These are phyloP conservation scores for Panus rudis DNA, from an alignment of 768 basidiomycete species.

Conservation along the genomic window DNA sequence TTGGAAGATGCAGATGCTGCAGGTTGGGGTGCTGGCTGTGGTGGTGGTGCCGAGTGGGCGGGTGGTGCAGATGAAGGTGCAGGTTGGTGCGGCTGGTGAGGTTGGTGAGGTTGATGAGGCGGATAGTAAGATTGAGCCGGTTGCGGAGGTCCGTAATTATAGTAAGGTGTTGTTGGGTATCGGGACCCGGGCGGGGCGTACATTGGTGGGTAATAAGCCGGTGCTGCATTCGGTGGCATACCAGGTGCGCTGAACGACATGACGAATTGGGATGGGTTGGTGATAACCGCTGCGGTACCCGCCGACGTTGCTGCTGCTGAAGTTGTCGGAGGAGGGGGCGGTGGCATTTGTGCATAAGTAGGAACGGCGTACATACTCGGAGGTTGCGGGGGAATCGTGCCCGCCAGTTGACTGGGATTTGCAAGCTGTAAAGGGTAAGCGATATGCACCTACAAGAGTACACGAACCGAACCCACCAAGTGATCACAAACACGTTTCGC, in stretches of 20 bases:
- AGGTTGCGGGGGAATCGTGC: slow-evolving; percentile 43
- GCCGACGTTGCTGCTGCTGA: slow-evolving; percentile 29
- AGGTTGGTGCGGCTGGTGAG: slow-evolving; percentile 10
- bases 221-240: slow-evolving; percentile 34
- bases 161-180: slow-evolving; percentile 63
- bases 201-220: slow-evolving; percentile 31
- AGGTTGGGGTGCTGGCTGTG: neutral
- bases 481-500: slow-evolving; percentile 75
- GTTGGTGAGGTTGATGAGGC: slow-evolving; percentile 4
- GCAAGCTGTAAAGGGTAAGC: slow-evolving; percentile 41
- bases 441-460: slow-evolving; percentile 7
- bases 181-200: slow-evolving; percentile 28
- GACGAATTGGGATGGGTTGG: slow-evolving; percentile 67
- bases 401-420: slow-evolving; percentile 64
- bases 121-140: slow-evolving; percentile 17
- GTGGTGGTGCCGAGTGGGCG: slow-evolving; percentile 6
- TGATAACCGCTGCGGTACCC: slow-evolving; percentile 36
- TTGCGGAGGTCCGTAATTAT: slow-evolving; percentile 42
- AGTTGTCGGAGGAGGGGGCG: slow-evolving; percentile 25
- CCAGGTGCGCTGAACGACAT: slow-evolving; percentile 47
- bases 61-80: slow-evolving; percentile 12
- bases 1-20: slow-evolving; percentile 19
- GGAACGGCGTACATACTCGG: slow-evolving; percentile 24
- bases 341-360: slow-evolving; percentile 16
- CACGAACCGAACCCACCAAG: slow-evolving; percentile 43